These are phyloP conservation scores for Vitis hybrid DNA, from an alignment of 177 flowering plant genomes.

Conservation along the genomic window DNA sequence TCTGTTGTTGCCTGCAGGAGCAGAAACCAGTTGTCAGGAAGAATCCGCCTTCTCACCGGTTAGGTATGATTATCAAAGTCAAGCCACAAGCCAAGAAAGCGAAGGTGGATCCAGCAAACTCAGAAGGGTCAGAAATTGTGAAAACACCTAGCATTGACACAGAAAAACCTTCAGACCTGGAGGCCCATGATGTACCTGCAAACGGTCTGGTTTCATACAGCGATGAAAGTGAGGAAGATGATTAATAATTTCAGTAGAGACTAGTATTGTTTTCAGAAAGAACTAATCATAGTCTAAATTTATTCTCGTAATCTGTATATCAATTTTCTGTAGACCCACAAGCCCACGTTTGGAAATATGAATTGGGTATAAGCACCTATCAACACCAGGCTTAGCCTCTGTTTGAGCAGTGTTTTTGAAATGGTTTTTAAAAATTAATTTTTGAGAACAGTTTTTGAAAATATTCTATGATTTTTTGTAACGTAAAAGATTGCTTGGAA, in stretches of 20 bases:
- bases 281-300: too few species aligned
- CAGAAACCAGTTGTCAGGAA: conserved; percentile 43
- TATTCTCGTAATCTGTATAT: too few species aligned
- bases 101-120: conserved; percentile 37
- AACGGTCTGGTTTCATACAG: conserved; percentile 71
- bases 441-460: too few species aligned
- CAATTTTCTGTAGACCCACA: too few species aligned
- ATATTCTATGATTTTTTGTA: too few species aligned
- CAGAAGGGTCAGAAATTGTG: conserved; percentile 19
- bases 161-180: conserved; percentile 9
- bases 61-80: conserved; percentile 62
- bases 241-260: neutral
- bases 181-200: conserved; percentile 17
- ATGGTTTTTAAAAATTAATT: too few species aligned
- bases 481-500: too few species aligned
- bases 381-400: too few species aligned
- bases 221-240: conserved; percentile 90
- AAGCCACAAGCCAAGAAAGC: conserved; percentile 83
- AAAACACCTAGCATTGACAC: neutral
- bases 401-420: too few species aligned
- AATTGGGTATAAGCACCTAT: too few species aligned
- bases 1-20: conserved; percentile 40
- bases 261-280: neutral
- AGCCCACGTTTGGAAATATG: too few species aligned
- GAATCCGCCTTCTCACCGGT: conserved; percentile 50